Percentiles rank a stretch among this genome's conserved stretches.
These are phyloP conservation scores for Mycena haematopus DNA, from an alignment of 768 basidiomycete species.

Conservation along the genomic window DNA sequence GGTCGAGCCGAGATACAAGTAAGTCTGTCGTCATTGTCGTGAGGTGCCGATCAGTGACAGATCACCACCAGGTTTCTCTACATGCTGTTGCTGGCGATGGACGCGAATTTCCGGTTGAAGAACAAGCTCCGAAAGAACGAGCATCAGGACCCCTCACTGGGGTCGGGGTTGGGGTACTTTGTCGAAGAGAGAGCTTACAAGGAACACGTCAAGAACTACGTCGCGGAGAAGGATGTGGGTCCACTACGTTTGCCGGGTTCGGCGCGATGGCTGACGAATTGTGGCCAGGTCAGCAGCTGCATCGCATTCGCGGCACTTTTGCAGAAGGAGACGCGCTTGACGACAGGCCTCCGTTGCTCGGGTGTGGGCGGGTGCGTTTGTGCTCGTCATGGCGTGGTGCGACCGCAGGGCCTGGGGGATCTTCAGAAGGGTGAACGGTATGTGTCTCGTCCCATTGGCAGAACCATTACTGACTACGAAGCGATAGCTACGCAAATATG, in stretches of 20 bases:
- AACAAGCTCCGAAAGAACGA: too few species aligned
- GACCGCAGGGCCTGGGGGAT: constrained; percentile 9
- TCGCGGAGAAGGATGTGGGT: too few species aligned
- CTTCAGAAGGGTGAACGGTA: constrained; percentile 14
- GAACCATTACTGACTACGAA: neutral
- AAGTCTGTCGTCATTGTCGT: neutral
- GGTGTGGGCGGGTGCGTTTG: constrained; percentile 2
- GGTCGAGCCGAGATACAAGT: neutral
- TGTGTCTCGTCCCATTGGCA: neutral
- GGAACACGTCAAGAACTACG: constrained; percentile 9
- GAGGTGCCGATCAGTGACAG: neutral
- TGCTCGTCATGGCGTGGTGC: constrained; percentile 3
- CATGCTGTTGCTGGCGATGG: constrained; percentile 22
- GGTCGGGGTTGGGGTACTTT: constrained; percentile 25
- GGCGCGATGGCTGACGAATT: neutral
- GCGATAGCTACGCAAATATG: constrained; percentile 33
- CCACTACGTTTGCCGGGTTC: too few species aligned
- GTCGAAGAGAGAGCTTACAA: constrained; percentile 20
- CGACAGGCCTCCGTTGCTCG: too few species aligned
- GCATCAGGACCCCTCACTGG: constrained; percentile 25
- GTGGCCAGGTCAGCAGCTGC: constrained; percentile 30
- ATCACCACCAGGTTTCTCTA: constrained; percentile 23
- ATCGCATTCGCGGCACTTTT: constrained; percentile 26
- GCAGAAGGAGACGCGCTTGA: constrained; percentile 28
- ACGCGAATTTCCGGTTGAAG: constrained; percentile 34